Evolutionary conservation across 495 filamentous ascomycete species (phyloP).

Genomic region (Pseudotulostoma volvatum): DNA sequence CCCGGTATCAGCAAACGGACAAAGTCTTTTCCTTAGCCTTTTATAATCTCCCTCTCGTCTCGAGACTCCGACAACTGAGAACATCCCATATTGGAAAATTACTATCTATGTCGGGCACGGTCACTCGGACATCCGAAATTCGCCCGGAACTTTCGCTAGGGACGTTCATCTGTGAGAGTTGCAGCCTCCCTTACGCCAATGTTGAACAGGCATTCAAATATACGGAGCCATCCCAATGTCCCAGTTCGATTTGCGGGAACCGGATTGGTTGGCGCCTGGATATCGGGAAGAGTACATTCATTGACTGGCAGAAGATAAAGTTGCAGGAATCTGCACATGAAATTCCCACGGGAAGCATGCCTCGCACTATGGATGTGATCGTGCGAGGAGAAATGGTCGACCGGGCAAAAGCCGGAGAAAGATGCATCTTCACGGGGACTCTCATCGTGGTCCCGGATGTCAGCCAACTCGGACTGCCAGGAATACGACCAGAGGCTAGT

Average conservation of each 20-base stretch:
- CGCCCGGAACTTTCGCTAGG: constrained; percentile 82
- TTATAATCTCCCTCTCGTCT: constrained; percentile 91
- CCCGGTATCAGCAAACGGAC: constrained; percentile 87
- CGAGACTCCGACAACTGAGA: constrained; percentile 72
- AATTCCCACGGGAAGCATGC: constrained; percentile 98
- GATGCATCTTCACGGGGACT: constrained; percentile 92
- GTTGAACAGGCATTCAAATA: constrained; percentile 97
- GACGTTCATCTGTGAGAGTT: constrained; percentile 84
- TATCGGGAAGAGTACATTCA: constrained; percentile 91
- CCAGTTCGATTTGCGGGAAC: constrained; percentile 82
- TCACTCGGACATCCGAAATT: constrained; percentile 92
- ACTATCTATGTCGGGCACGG: constrained; percentile 87
- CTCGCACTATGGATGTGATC: constrained; percentile 93
- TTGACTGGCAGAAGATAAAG: constrained; percentile 97
- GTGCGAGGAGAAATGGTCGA: constrained; percentile 97
- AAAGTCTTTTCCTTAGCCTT: constrained; percentile 91
- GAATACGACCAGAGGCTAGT: constrained; percentile 67
- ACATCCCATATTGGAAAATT: constrained; percentile 85
- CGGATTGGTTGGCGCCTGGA: constrained; percentile 82
- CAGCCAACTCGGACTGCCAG: constrained; percentile 83
- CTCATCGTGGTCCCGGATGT: constrained; percentile 96
- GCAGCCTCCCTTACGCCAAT: constrained; percentile 63
- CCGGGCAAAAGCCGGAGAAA: constrained; percentile 90
- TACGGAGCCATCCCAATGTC: constrained; percentile 91
- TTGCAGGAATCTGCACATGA: constrained; percentile 96